phyloP scores from a whole-genome alignment of 371 early-diverging fungal species.

The Haplosporangium sp. region DNA sequence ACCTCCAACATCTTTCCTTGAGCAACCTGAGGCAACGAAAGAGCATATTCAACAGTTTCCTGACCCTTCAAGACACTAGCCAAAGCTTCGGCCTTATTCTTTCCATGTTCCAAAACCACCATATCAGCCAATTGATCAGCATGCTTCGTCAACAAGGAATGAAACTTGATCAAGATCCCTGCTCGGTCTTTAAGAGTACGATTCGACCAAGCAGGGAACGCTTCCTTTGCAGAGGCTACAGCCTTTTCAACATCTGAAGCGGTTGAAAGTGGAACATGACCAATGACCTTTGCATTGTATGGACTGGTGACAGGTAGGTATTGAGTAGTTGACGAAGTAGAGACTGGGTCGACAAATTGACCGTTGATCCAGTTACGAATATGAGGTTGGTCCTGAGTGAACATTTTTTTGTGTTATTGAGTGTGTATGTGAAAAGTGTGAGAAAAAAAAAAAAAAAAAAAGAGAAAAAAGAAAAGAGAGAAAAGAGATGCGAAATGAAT shows the following conservation, averaged over 20 bases:
- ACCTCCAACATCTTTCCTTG: constrained; percentile 67
- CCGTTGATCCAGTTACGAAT: constrained; percentile 57
- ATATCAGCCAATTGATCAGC: constrained; percentile 73
- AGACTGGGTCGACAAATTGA: constrained; percentile 37
- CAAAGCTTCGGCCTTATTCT: constrained; percentile 63
- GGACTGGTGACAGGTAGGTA: constrained; percentile 68
- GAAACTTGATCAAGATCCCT: constrained; percentile 67
- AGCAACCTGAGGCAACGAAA: constrained; percentile 67
- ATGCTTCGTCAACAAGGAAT: constrained; percentile 63
- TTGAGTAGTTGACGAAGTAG: constrained; percentile 2
- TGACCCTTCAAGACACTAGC: constrained; percentile 68
- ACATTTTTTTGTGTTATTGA: constrained; percentile 15
- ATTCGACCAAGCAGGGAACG: constrained; percentile 62
- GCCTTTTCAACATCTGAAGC: constrained; percentile 68
- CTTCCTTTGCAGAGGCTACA: constrained; percentile 64
- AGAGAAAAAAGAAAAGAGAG: neutral
- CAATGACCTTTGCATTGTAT: constrained; percentile 68
- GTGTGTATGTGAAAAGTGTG: neutral
- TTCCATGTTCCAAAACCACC: constrained; percentile 80
- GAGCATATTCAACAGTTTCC: constrained; percentile 75
- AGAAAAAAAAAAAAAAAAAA: neutral
- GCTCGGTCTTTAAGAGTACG: constrained; percentile 72
- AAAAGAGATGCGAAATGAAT: neutral
- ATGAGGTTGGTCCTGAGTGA: constrained; percentile 38
- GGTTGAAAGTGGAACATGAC: constrained; percentile 68